Evolutionary conservation across 108 stramenopile genomes (phyloP).

Genomic region (Pseudonitzschia multiseries): DNA sequence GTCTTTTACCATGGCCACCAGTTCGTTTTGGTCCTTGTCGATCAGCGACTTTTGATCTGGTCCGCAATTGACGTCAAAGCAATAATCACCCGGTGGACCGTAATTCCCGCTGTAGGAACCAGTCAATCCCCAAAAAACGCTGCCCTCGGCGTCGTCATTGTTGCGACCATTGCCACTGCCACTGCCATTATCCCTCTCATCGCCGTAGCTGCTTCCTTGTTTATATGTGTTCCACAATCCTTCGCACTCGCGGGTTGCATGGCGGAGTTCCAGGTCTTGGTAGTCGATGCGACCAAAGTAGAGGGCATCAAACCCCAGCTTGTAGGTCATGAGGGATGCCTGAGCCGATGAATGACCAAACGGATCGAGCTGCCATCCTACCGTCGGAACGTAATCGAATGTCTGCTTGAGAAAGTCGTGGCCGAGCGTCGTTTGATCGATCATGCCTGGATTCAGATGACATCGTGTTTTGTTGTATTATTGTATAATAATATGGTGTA

Average conservation of each 20-base stretch:
- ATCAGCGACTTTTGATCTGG: slow-evolving; percentile 56
- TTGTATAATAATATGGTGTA: too few relatives aligned
- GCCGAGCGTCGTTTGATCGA: slow-evolving; percentile 96
- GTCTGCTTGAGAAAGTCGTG: slow-evolving; percentile 81
- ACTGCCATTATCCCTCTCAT: slow-evolving; percentile 4
- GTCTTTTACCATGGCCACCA: slow-evolving; percentile 36
- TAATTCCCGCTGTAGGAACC: slow-evolving; percentile 82
- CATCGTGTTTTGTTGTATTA: too few relatives aligned
- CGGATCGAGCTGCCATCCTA: slow-evolving; percentile 97
- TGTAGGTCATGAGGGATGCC: slow-evolving; percentile 73
- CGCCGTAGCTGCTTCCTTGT: slow-evolving; percentile 16
- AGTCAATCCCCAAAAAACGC: slow-evolving; percentile 87
- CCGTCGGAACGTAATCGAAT: slow-evolving; percentile 84
- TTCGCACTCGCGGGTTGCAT: slow-evolving; percentile 61
- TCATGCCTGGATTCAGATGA: slow-evolving; percentile 77
- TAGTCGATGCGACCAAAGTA: slow-evolving; percentile 96
- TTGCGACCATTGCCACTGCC: slow-evolving; percentile 14
- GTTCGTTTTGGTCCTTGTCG: slow-evolving; percentile 39
- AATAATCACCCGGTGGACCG: slow-evolving; percentile 72
- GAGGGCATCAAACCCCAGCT: slow-evolving; percentile 88
- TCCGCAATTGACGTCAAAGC: slow-evolving; percentile 67
- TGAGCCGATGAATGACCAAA: slow-evolving; percentile 96
- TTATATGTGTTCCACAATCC: slow-evolving; percentile 77
- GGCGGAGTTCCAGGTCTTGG: slow-evolving; percentile 83
- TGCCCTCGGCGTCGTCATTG: not conserved